Conservation (phyloP, 257 asterid species). For the Solanum chiquidenum region DNA sequence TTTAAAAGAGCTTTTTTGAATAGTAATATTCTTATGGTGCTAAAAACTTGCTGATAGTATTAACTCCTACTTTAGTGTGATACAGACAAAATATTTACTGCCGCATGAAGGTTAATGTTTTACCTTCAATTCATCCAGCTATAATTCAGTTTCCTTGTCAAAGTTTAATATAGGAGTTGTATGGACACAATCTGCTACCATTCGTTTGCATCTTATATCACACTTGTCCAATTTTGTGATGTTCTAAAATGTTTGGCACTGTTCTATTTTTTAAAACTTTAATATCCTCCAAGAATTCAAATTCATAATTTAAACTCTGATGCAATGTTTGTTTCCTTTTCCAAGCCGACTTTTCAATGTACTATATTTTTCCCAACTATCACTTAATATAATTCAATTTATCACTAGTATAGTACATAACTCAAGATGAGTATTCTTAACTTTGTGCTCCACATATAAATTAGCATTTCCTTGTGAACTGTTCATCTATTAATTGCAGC, state of each 20-base stretch:
- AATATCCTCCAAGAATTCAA: neutral
- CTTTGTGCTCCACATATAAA: neutral
- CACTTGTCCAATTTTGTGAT: neutral
- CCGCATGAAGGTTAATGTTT: neutral
- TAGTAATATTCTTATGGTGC: neutral
- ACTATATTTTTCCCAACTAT: neutral
- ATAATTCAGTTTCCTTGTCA: neutral
- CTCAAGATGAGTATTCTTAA: neutral
- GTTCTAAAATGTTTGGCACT: neutral
- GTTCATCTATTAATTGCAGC: neutral
- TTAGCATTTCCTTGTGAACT: neutral
- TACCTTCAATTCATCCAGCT: neutral
- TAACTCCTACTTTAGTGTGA: neutral
- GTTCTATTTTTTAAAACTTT: neutral
- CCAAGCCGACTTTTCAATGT: neutral
- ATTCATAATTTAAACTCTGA: neutral
- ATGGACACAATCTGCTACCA: neutral
- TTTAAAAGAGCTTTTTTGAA: neutral
- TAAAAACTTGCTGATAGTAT: neutral
- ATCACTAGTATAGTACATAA: neutral
- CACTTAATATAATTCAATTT: neutral
- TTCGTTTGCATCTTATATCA: neutral
- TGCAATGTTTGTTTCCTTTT: neutral
- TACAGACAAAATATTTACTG: neutral
- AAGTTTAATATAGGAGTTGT: neutral